Conservation (phyloP, 495 filamentous ascomycete genomes). For the Xylaria nigripes region DNA sequence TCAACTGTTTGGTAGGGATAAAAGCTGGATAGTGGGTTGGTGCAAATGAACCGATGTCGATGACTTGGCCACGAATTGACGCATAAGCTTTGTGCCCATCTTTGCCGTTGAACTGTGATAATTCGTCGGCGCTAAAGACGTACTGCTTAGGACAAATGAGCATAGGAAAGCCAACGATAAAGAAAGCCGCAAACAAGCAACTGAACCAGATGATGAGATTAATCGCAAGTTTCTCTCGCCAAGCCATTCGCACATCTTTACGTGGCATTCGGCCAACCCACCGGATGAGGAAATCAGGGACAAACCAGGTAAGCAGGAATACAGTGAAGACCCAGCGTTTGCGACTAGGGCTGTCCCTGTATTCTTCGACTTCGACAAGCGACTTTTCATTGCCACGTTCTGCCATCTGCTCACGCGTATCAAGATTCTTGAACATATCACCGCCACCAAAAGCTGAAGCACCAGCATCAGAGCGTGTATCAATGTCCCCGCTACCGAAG, state of each 20-base stretch:
- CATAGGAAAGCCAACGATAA: slow-evolving; percentile 77
- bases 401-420: slow-evolving; percentile 86
- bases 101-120: slow-evolving; percentile 68
- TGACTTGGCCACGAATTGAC: slow-evolving; percentile 81
- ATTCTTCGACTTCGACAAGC: slow-evolving; percentile 82
- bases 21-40: slow-evolving; percentile 68
- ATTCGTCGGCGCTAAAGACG: slow-evolving; percentile 73
- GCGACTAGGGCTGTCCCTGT: slow-evolving; percentile 66
- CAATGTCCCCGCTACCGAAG: slow-evolving; percentile 75
- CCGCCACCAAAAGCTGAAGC: slow-evolving; percentile 80
- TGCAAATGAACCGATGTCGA: slow-evolving; percentile 68
- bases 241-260: slow-evolving; percentile 87
- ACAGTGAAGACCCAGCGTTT: slow-evolving; percentile 91
- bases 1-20: slow-evolving; percentile 55
- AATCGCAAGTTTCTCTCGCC: slow-evolving; percentile 97
- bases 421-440: slow-evolving; percentile 97
- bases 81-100: slow-evolving; percentile 53
- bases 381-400: slow-evolving; percentile 90
- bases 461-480: slow-evolving; percentile 82
- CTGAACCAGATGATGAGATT: slow-evolving; percentile 94
- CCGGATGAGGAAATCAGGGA: slow-evolving; percentile 79
- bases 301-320: slow-evolving; percentile 72
- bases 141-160: slow-evolving; percentile 88
- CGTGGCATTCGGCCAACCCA: slow-evolving; percentile 77
- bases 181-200: slow-evolving; percentile 73